A percentile compares a stretch with the other conserved stretches of the same genome.
Evolutionary conservation across 179 eudicot species (phyloP).

Genomic region (Corrigiola litoralis): DNA sequence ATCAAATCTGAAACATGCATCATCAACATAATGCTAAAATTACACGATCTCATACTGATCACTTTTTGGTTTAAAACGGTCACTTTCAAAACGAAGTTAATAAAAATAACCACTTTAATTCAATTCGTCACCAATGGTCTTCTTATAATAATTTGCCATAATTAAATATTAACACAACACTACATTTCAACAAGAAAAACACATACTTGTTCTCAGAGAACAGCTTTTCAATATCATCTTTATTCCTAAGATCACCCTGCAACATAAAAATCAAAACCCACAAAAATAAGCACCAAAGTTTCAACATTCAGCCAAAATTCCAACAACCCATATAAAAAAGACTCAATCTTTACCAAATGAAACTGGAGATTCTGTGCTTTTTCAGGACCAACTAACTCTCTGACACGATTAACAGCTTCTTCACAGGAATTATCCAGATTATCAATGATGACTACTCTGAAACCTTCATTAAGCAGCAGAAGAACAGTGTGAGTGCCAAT

Average conservation of each 20-base stretch:
- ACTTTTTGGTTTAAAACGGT: too few species aligned
- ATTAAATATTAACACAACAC: too few species aligned
- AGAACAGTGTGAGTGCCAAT: conserved; percentile 81
- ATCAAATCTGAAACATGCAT: conserved; percentile 46
- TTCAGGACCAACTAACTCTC: conserved; percentile 46
- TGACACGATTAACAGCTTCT: conserved; percentile 56
- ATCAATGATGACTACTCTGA: conserved; percentile 63
- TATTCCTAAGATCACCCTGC: conserved; percentile 88
- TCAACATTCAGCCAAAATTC: neutral
- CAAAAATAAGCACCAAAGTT: neutral
- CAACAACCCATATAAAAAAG: neutral
- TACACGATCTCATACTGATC: too few species aligned
- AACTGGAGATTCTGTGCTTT: conserved; percentile 57
- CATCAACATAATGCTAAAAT: neutral
- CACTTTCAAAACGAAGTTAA: too few species aligned
- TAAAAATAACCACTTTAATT: too few species aligned
- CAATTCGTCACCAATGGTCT: too few species aligned
- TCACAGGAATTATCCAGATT: conserved; percentile 67
- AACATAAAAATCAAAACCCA: neutral
- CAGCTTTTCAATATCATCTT: conserved; percentile 69
- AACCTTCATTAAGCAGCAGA: conserved; percentile 57
- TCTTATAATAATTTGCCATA: too few species aligned
- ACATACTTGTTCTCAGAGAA: conserved; percentile 57
- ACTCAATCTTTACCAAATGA: conserved; percentile 35
- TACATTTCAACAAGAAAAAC: neutral